These are phyloP conservation scores for Neopestalotiopsis sp. DNA, from an alignment of 2,329 filamentous ascomycete species.

Conservation along the genomic window DNA sequence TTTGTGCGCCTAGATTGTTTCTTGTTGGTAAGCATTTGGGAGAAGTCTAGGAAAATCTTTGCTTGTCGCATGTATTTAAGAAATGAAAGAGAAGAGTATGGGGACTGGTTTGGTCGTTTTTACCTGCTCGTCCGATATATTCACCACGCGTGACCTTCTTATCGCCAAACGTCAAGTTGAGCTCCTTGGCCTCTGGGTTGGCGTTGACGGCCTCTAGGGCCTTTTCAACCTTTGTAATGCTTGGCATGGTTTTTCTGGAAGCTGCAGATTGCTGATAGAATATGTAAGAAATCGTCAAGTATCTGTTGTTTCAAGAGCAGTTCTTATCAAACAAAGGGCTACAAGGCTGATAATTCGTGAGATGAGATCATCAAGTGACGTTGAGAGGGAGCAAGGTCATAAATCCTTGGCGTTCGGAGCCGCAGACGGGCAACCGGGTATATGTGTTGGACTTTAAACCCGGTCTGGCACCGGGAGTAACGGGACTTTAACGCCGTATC, in stretches of 20 bases:
- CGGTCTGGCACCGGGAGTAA: not conserved
- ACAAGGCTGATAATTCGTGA: not conserved
- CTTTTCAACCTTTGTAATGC: constrained; percentile 8
- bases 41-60: not conserved
- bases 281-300: not conserved
- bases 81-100: not conserved
- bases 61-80: too few species aligned
- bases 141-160: constrained; percentile 5
- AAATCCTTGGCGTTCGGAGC: constrained; percentile 1
- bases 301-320: not conserved
- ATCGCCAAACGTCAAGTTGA: constrained; percentile 11
- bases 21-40: not conserved
- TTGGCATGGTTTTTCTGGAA: constrained; percentile 1
- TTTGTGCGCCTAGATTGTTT: constrained; percentile 2
- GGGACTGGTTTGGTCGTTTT: not conserved
- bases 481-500: not conserved
- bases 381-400: not conserved
- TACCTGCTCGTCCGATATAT: constrained; percentile 16
- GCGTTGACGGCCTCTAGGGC: constrained; percentile 11
- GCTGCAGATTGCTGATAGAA: not conserved
- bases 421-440: not conserved
- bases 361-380: not conserved
- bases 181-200: constrained; percentile 10
- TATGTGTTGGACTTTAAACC: not conserved
- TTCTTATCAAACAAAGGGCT: not conserved